Base-by-base conservation (phyloP, 345 rosid species). In the Theobroma cacao region DNA sequence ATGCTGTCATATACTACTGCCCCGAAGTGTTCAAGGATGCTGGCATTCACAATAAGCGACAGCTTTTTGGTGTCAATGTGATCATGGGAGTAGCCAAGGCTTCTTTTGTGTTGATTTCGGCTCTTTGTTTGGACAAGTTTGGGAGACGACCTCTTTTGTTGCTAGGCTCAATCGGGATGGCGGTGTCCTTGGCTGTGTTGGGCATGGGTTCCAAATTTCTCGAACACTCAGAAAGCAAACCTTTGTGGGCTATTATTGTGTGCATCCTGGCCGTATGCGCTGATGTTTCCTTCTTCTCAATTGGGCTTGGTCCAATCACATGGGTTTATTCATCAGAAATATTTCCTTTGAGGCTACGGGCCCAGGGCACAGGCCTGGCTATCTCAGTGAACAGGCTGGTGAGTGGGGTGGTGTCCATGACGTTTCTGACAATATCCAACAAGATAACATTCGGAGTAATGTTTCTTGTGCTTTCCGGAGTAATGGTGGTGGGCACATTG, bases 241-340 rank as follows among this genome's bases (percentile, higher is more conserved):
- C 70, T 2, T 2, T 75, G 7, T 75, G 78, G 78, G 78, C 69
- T 14, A 31, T 75, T 9, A 34, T 60, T 17, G 69, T 61, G 2
- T 88, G 92, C 33, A 61, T 78, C 31, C 36, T 30, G 69, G 78
- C 97, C 0, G 87, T 92, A 2, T 96, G 95, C 56, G 91, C 86
- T 0, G 82, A 75, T 31, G 91, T 90, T 7, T 89, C 98, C 1
- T 94, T 87, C 83, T 94, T 92, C 60, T 91, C 98, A 1, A 88
- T 92, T 15, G 98, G 98, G 69, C 95, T 88, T 10, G 98, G 95
- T 48, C 97, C 97, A 0, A 84, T 92, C 5, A 89, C 97, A 0
- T 92, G 97, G 97, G 98, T 94, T 28, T 94, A 94, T 69, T 85
- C 70, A n/a, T 87, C 93, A 0, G 98, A 94, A 88, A 89, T 92